Base-by-base conservation (phyloP, 331 rosid genomes). In the Malus hybrid region DNA sequence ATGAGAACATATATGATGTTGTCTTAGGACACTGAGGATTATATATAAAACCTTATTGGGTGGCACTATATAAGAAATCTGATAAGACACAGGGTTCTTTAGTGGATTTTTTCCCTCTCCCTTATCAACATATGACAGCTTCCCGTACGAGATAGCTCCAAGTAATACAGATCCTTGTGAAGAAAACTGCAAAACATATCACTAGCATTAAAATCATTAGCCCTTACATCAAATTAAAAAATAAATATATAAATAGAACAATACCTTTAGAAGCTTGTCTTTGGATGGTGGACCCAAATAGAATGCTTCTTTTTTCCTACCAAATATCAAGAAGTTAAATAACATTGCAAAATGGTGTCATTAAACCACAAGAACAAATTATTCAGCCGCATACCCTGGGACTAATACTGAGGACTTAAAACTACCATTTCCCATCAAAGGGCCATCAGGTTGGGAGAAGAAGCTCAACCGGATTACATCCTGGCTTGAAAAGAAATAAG, bases 391-490 rank as follows among this genome's bases (percentile, higher is more conserved):
- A 29, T 83, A 93, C 98, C 96, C 95, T 61, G 98, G 95, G 77
- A 87, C 81, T 73, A 93, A 80, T 64, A 77, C 67, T 18, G 96
- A 86, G 74, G 98, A 86, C 79, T 87, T 90, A 65, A 74, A 93
- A 71, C 89, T 70, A 77, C 94, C 91, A 57, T 85, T 87, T 83
- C 94, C 98, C 79, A 82, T 79, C 86, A 93, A 61, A 22, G 91
- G 87, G 65, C 93, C 98, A 87, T 93, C 98, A 22, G 93, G 98
- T 85, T 89, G 90, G 77, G 98, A 83, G 85, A 84, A 90, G 83
- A 88, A 90, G 76, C 79, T 83, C 86, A 90, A 83, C 69, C 73
- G 88, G 59, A 93, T 77, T 55, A 79, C 81, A 77, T 93, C 96
- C 96, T 90, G 65, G 68, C 77, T 67, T 61, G 73, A 69, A 82